phyloP scores from a whole-genome alignment of 1,284 basidiomycete species.

The Calocybe gambosa region DNA sequence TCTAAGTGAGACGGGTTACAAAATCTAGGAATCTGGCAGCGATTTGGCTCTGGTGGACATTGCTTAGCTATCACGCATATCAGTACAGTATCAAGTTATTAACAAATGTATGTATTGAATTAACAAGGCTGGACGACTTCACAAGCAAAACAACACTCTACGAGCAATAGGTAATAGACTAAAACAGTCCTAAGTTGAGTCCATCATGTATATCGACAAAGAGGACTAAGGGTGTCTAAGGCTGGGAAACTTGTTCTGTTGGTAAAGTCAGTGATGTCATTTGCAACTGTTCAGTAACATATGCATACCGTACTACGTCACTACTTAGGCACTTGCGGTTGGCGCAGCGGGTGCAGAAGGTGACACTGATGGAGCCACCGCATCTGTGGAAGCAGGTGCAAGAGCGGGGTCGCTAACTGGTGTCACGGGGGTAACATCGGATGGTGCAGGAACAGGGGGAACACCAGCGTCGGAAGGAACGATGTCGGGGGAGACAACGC shows the following conservation, averaged over 20 bases:
- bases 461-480: neutral
- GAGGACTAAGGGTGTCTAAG: neutral
- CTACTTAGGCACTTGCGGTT: neutral
- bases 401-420: neutral
- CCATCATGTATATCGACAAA: conserved; percentile 2
- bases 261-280: neutral
- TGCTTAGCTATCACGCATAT: too few species aligned
- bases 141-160: neutral
- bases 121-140: neutral
- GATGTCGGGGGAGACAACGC: neutral
- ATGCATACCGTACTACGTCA: neutral
- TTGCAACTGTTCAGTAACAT: neutral
- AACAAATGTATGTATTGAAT: neutral
- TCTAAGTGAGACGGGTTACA: too few species aligned
- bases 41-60: too few species aligned
- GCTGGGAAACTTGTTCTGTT: neutral
- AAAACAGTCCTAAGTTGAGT: conserved; percentile 4
- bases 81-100: neutral
- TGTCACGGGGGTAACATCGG: neutral
- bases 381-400: neutral
- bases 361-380: neutral
- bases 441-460: neutral
- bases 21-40: too few species aligned
- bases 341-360: neutral
- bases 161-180: neutral